Evolutionary conservation across 371 early-diverging fungal species (phyloP).

Genomic region (Apophysomyces sp.): DNA sequence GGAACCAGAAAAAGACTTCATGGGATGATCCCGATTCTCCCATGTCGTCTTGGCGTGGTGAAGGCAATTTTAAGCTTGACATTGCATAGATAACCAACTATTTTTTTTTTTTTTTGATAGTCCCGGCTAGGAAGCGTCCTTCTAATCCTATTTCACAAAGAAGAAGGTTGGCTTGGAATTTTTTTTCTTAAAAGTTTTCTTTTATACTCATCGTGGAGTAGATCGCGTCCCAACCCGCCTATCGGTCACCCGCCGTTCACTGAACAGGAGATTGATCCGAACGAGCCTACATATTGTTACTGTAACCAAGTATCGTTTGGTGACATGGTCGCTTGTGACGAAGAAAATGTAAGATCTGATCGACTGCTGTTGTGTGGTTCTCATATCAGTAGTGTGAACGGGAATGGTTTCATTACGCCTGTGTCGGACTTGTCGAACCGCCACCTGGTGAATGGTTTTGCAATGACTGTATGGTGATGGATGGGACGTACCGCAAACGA

Average conservation of each 20-base stretch:
- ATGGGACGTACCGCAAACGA: conserved; percentile 29
- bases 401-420: conserved; percentile 96
- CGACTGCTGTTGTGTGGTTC: not conserved
- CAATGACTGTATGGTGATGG: conserved; percentile 48
- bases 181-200: not conserved
- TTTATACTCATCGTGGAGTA: not conserved
- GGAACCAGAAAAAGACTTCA: conserved; percentile 18
- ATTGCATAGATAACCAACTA: not conserved
- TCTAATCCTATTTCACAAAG: not conserved
- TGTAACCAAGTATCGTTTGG: conserved; percentile 96
- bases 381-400: conserved; percentile 68
- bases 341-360: conserved; percentile 67
- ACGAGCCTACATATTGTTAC: conserved; percentile 94
- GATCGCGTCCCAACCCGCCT: conserved; percentile 32
- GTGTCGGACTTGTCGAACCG: conserved; percentile 82
- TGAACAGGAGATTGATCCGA: conserved; percentile 88
- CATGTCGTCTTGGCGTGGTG: not conserved
- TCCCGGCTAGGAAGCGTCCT: not conserved
- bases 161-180: not conserved
- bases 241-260: conserved; percentile 21
- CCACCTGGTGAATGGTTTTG: conserved; percentile 96
- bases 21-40: conserved; percentile 5
- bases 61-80: not conserved
- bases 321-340: conserved; percentile 98
- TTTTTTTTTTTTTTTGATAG: not conserved